A percentile compares a stretch with the other conserved stretches of the same genome.
Conservation (phyloP, 1,139 yeast species). For the Diutina rugosa region DNA sequence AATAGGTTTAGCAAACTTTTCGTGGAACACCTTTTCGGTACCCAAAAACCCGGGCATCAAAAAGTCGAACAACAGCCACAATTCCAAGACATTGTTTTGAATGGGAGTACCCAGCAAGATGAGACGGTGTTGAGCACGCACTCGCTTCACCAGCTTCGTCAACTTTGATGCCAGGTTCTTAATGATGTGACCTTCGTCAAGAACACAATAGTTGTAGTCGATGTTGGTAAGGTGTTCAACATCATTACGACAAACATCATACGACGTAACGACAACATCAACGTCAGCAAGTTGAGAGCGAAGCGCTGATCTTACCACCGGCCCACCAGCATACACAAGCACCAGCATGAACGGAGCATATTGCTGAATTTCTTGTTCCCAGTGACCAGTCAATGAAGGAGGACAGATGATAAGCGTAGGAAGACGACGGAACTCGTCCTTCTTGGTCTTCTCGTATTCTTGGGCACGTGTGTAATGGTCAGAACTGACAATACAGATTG, state of each 20-base stretch:
- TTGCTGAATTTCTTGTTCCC: conserved; percentile 91
- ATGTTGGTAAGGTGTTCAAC: conserved; percentile 44
- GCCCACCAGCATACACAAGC: conserved; percentile 86
- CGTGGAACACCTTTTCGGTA: conserved; percentile 87
- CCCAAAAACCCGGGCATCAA: conserved; percentile 98
- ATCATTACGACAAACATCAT: conserved; percentile 93
- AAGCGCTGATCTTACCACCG: conserved; percentile 52
- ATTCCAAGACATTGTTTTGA: conserved; percentile 89
- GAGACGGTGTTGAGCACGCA: conserved; percentile 79
- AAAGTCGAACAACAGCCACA: conserved; percentile 96
- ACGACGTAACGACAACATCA: conserved; percentile 87
- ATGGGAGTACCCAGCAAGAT: conserved; percentile 96
- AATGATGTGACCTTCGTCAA: conserved; percentile 97
- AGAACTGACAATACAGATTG: conserved; percentile 92
- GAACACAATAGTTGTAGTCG: conserved; percentile 85
- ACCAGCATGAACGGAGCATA: conserved; percentile 83
- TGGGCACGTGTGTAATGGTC: conserved; percentile 83
- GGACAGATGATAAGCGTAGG: conserved; percentile 91
- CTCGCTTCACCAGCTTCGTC: conserved; percentile 73
- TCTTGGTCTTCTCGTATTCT: conserved; percentile 44
- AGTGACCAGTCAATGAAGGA: conserved; percentile 94
- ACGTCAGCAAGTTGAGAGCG: conserved; percentile 40
- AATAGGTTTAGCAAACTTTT: conserved; percentile 92
- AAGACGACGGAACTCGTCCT: conserved; percentile 58
- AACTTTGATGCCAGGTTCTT: conserved; percentile 84